phyloP scores from a whole-genome alignment of 768 basidiomycete genomes.

The Boletus coccyginus region DNA sequence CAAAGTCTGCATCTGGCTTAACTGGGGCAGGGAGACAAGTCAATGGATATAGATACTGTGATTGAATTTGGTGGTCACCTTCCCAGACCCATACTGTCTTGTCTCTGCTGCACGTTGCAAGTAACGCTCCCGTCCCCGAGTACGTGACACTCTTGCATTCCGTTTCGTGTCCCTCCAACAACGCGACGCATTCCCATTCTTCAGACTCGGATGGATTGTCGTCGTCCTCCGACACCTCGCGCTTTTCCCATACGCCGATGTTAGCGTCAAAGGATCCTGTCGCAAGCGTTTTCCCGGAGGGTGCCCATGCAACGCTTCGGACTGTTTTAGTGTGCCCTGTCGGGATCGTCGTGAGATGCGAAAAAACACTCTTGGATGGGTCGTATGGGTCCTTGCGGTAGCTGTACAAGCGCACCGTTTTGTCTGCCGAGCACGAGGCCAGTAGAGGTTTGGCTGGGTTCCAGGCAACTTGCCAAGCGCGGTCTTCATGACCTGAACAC shows the following conservation, averaged over 20 bases:
- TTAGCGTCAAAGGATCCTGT: conserved; percentile 94
- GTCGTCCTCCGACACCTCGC: conserved; percentile 41
- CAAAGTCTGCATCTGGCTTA: conserved; percentile 89
- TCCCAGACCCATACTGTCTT: conserved; percentile 99
- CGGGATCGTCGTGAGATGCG: conserved; percentile 60
- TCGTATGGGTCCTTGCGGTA: conserved; percentile 43
- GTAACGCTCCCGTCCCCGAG: conserved; percentile 65
- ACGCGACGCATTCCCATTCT: conserved; percentile 87
- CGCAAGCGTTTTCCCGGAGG: conserved; percentile 81
- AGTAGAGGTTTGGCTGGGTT: conserved; percentile 78
- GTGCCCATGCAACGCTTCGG: conserved; percentile 83
- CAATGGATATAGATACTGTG: background rate
- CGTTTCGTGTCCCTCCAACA: conserved; percentile 92
- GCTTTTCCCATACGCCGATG: conserved; percentile 87
- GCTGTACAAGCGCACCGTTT: conserved; percentile 80
- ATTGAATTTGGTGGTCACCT: conserved; percentile 45
- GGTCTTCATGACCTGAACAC: conserved; percentile 67
- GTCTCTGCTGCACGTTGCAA: conserved; percentile 95
- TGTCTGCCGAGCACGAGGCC: conserved; percentile 94
- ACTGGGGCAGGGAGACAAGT: conserved; percentile 41
- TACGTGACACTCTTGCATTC: conserved; percentile 94
- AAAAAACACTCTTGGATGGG: conserved; percentile 35
- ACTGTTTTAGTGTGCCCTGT: conserved; percentile 91
- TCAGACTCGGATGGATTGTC: conserved; percentile 33
- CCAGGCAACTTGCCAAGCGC: conserved; percentile 89